phyloP scores from a whole-genome alignment of 148 eudicot species.

The Chenopodium berlandieri region DNA sequence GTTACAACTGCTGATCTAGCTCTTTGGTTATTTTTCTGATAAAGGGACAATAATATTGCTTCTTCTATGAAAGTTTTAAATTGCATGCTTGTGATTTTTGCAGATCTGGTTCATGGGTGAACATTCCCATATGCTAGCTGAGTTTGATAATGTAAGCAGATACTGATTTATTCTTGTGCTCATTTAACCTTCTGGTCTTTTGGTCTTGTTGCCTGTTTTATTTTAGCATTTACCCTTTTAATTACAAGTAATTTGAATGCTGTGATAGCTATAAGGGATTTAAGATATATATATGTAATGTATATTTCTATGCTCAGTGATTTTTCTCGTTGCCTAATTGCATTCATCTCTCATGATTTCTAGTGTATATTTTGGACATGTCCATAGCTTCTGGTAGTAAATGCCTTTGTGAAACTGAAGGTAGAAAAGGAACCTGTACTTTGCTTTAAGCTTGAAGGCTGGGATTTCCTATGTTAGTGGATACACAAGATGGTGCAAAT shows the following conservation, averaged over 20 bases:
- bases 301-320: constrained; percentile 4
- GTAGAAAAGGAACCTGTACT: background rate
- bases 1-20: background rate
- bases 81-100: constrained; percentile 20
- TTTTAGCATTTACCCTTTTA: background rate
- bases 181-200: background rate
- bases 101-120: constrained; percentile 98
- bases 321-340: background rate
- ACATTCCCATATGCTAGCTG: constrained; percentile 78
- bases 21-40: background rate
- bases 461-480: background rate
- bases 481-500: background rate
- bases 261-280: background rate
- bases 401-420: background rate
- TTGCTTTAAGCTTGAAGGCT: background rate
- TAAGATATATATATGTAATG: background rate
- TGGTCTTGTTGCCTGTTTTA: background rate
- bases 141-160: constrained; percentile 86
- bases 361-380: background rate
- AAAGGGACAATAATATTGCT: background rate
- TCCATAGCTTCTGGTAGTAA: background rate
- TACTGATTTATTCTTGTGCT: background rate
- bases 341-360: background rate
- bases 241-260: background rate
- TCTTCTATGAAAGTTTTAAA: constrained; percentile 13